These are phyloP conservation scores for Aspergillus thermomutatus DNA, from an alignment of 2,329 filamentous ascomycete genomes.

Conservation along the genomic window DNA sequence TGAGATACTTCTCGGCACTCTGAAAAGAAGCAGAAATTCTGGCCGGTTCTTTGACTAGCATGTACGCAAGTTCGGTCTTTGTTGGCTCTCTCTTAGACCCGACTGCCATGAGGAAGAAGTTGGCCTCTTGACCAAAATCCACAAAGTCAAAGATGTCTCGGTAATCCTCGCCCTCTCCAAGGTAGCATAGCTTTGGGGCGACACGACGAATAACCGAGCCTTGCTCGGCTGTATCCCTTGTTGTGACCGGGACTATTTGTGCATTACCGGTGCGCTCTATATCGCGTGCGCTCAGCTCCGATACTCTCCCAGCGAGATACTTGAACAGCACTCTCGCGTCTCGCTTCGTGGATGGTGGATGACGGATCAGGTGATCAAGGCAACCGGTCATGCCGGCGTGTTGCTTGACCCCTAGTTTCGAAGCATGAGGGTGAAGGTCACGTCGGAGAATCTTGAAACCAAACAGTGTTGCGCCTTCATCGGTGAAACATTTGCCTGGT, in stretches of 20 bases:
- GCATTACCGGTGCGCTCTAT: constrained; percentile 61
- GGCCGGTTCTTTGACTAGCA: constrained; percentile 80
- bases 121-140: constrained; percentile 84
- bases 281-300: constrained; percentile 65
- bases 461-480: constrained; percentile 70
- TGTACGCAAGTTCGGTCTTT: constrained; percentile 75
- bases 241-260: constrained; percentile 66
- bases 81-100: constrained; percentile 91
- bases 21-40: constrained; percentile 77
- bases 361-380: constrained; percentile 66
- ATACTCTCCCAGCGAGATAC: constrained; percentile 76
- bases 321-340: constrained; percentile 72
- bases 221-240: constrained; percentile 38
- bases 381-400: constrained; percentile 79
- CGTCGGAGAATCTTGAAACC: constrained; percentile 74
- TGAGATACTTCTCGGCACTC: constrained; percentile 79
- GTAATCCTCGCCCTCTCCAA: constrained; percentile 71
- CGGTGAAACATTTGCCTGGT: constrained; percentile 77
- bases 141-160: constrained; percentile 96
- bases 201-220: constrained; percentile 51
- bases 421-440: constrained; percentile 75
- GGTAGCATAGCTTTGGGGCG: constrained; percentile 71
- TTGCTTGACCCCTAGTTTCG: constrained; percentile 78
- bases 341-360: constrained; percentile 64
- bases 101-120: constrained; percentile 81